Conservation (phyloP, 441 rosid genomes). For the Croton laevigatus region DNA sequence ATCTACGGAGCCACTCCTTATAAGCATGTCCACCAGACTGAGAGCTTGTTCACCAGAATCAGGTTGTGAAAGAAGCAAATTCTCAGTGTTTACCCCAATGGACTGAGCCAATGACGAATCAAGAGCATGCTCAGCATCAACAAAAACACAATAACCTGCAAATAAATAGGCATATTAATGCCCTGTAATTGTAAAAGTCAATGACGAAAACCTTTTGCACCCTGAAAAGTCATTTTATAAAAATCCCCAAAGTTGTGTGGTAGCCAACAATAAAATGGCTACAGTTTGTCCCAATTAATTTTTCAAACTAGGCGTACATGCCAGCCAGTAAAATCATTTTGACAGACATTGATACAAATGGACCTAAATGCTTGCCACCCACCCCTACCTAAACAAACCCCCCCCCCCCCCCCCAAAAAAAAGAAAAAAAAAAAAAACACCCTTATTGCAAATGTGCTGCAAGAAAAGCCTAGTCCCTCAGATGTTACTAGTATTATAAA, state of each 20-base stretch:
- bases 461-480: neutral
- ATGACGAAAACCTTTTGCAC: neutral
- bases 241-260: neutral
- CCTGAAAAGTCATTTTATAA: neutral
- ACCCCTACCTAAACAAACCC: neutral
- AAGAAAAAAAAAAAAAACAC: no score
- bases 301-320: neutral
- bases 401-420: neutral
- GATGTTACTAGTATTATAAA: neutral
- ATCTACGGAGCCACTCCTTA: conserved; percentile 94
- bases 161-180: conserved; percentile 21
- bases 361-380: neutral
- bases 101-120: conserved; percentile 77
- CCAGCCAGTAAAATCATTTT: neutral
- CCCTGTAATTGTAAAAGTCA: conserved; percentile 3
- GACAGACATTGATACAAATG: no score
- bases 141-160: conserved; percentile 85
- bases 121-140: conserved; percentile 98
- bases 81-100: conserved; percentile 85
- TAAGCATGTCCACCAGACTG: conserved; percentile 87
- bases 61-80: conserved; percentile 92
- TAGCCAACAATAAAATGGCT: neutral
- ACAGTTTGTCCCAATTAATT: neutral
- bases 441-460: no score
- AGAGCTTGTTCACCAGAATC: conserved; percentile 98